Evolutionary conservation across 1,284 basidiomycete species (phyloP).

Genomic region (Boletus smithii): DNA sequence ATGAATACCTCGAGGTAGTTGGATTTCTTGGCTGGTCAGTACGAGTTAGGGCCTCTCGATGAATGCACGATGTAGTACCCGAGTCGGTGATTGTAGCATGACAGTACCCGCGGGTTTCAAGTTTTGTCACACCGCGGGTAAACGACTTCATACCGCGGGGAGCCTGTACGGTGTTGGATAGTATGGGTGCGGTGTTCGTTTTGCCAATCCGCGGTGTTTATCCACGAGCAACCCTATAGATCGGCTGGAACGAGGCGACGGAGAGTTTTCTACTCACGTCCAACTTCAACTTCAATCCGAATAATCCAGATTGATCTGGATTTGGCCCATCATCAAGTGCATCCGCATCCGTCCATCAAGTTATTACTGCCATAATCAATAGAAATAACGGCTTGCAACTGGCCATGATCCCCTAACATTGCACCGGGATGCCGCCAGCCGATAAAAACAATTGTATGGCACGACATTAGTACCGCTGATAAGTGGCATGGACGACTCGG

Average conservation of each 20-base stretch:
- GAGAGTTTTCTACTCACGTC: neutral
- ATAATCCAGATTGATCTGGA: neutral
- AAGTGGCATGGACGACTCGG: neutral
- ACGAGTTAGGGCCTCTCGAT: neutral
- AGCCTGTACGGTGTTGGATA: neutral
- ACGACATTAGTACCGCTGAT: neutral
- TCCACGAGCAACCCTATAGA: neutral
- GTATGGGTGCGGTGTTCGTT: neutral
- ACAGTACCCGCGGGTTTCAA: neutral
- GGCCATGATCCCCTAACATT: neutral
- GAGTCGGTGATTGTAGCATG: neutral
- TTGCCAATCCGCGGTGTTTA: neutral
- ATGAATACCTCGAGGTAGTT: neutral
- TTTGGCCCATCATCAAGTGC: neutral
- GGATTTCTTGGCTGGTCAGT: neutral
- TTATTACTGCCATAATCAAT: neutral
- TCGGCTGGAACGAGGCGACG: neutral
- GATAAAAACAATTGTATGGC: neutral
- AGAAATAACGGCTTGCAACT: neutral
- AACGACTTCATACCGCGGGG: conserved; percentile 4
- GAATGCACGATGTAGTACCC: neutral
- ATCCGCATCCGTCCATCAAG: neutral
- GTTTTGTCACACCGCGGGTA: conserved; percentile 2
- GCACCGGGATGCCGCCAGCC: conserved; percentile 1
- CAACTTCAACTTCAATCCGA: neutral